phyloP scores from a whole-genome alignment of 106 monocot genomes.

The Triglochin maritima region DNA sequence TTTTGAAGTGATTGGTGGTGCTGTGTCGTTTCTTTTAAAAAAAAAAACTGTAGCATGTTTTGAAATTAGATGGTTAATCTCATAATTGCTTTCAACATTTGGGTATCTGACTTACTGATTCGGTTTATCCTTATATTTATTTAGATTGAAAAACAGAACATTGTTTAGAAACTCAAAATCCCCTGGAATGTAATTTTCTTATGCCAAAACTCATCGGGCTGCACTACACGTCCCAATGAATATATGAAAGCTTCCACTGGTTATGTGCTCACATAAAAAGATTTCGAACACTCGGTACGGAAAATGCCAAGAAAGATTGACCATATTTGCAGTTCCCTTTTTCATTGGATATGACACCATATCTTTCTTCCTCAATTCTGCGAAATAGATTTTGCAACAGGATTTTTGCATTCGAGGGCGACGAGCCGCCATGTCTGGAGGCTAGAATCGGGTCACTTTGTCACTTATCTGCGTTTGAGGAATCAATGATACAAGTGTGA shows the following conservation, averaged over 20 bases:
- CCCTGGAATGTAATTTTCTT: too few relatives aligned
- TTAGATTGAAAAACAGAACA: too few relatives aligned
- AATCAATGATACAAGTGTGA: conserved; percentile 53
- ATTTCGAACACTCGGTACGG: conserved; percentile 36
- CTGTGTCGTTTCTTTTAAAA: too few relatives aligned
- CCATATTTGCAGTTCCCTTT: conserved; percentile 50
- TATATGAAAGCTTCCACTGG: conserved; percentile 53
- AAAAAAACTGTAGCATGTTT: too few relatives aligned
- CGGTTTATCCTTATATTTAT: too few relatives aligned
- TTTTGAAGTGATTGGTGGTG: too few relatives aligned
- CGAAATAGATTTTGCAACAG: conserved; percentile 41
- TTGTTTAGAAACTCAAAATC: too few relatives aligned
- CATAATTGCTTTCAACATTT: too few relatives aligned
- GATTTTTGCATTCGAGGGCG: conserved; percentile 46
- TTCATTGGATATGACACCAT: conserved; percentile 50
- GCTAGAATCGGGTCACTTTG: conserved; percentile 52
- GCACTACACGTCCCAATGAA: conserved; percentile 46
- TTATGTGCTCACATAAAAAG: conserved; percentile 53
- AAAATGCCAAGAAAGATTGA: conserved; percentile 40
- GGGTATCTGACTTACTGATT: too few relatives aligned
- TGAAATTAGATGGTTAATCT: too few relatives aligned
- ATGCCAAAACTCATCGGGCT: too few relatives aligned
- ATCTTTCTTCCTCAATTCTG: conserved; percentile 45
- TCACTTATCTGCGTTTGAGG: conserved; percentile 36
- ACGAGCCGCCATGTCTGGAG: conserved; percentile 37